A percentile compares a stretch with the other conserved stretches of the same genome.
These are phyloP conservation scores for Fagopyrum esculentum DNA, from an alignment of 148 eudicot genomes.

Conservation along the genomic window DNA sequence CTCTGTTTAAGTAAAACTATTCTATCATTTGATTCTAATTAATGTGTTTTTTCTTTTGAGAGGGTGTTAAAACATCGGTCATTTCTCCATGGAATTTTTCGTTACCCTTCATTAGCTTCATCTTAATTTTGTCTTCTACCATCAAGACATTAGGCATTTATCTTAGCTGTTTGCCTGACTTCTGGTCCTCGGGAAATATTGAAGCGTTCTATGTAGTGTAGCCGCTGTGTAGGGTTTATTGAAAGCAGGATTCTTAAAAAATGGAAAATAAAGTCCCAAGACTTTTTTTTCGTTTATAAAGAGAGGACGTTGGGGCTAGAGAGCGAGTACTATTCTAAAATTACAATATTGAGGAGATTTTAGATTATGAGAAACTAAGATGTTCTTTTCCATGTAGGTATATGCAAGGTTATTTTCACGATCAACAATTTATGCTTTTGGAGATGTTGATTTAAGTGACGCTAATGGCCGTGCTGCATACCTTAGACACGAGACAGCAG, in stretches of 20 bases:
- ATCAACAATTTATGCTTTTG: constrained; percentile 18
- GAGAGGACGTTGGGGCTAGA: not conserved
- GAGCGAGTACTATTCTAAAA: not conserved
- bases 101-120: not conserved
- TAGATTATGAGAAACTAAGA: not conserved
- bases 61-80: not conserved
- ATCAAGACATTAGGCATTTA: not conserved
- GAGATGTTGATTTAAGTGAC: constrained; percentile 23
- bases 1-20: not conserved
- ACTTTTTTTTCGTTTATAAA: not conserved
- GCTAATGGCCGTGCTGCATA: constrained; percentile 23
- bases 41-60: not conserved
- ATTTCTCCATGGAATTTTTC: not conserved
- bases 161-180: constrained; percentile 3
- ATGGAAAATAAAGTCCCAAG: not conserved
- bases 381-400: constrained; percentile 40
- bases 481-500: constrained; percentile 19
- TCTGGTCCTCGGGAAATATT: not conserved
- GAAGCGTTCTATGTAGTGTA: not conserved
- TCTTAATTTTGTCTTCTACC: not conserved
- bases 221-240: not conserved
- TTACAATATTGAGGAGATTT: not conserved
- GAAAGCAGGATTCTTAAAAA: not conserved
- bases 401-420: constrained; percentile 32
- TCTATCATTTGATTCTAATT: not conserved